These are phyloP conservation scores for Plasmodium cynomolgi DNA, from an alignment of 169 alveolate genomes.

Conservation along the genomic window DNA sequence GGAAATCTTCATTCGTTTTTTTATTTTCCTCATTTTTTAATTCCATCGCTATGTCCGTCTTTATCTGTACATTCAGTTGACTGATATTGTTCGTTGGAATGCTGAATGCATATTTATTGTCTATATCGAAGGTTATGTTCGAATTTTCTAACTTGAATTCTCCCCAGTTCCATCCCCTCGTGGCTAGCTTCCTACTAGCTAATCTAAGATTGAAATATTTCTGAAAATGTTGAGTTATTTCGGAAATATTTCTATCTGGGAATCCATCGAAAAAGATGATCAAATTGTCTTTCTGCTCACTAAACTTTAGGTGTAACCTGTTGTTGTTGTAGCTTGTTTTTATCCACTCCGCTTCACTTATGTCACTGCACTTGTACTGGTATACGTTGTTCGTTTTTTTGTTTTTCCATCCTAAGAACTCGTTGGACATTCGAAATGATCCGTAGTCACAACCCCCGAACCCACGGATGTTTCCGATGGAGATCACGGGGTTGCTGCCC, in stretches of 20 bases:
- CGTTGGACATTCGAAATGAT: conserved; percentile 91
- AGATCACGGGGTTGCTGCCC: conserved; percentile 33
- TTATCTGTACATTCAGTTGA: conserved; percentile 89
- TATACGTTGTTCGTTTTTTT: conserved; percentile 90
- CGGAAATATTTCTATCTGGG: conserved; percentile 77
- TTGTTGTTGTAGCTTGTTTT: conserved; percentile 82
- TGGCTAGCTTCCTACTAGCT: conserved; percentile 78
- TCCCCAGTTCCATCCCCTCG: conserved; percentile 94
- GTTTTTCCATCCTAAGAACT: conserved; percentile 93
- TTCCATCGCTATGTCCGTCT: conserved; percentile 91
- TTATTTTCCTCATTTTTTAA: conserved; percentile 76
- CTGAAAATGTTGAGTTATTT: conserved; percentile 89
- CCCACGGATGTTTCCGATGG: conserved; percentile 63
- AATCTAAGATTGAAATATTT: conserved; percentile 83
- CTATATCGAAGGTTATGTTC: conserved; percentile 80
- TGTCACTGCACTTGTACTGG: conserved; percentile 89
- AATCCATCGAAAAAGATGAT: conserved; percentile 67
- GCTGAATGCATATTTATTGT: conserved; percentile 84
- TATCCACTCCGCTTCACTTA: conserved; percentile 85
- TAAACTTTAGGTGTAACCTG: conserved; percentile 49
- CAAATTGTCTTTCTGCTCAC: conserved; percentile 48
- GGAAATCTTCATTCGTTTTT: conserved; percentile 35
- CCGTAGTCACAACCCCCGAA: conserved; percentile 83
- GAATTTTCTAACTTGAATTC: conserved; percentile 86
- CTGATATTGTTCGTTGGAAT: conserved; percentile 85